A percentile compares a stretch with the other conserved stretches of the same genome.
Conservation (phyloP, 2,329 filamentous ascomycete genomes). For the Ceratocystiopsis minuta region DNA sequence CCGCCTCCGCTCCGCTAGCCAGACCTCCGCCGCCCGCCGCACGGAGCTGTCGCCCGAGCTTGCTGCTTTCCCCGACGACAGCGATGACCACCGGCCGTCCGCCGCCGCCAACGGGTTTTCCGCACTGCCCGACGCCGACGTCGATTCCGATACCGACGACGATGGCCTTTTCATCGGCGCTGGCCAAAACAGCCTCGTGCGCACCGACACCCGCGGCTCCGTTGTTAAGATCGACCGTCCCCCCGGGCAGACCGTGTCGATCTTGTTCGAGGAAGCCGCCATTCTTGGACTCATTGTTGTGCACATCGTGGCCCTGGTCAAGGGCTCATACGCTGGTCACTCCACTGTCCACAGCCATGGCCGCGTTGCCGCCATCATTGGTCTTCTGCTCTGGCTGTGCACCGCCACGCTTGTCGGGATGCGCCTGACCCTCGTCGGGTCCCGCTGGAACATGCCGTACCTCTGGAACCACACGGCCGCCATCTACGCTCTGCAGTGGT, state of each 20-base stretch:
- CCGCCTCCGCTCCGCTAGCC: slow-evolving; percentile 4
- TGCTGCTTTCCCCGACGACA: slow-evolving; percentile 10
- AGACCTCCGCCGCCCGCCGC: slow-evolving; percentile 19
- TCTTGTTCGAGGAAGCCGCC: slow-evolving; percentile 57
- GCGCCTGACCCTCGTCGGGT: slow-evolving; percentile 49
- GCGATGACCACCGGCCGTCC: slow-evolving; percentile 36
- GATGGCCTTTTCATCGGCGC: slow-evolving; percentile 36
- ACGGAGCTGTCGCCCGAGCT: slow-evolving; percentile 22
- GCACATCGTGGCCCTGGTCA: slow-evolving; percentile 46
- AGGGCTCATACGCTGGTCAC: slow-evolving; percentile 33
- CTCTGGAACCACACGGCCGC: slow-evolving; percentile 87
- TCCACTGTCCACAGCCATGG: slow-evolving; percentile 25
- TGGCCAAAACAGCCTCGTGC: slow-evolving; percentile 37
- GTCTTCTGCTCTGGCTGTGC: slow-evolving; percentile 64
- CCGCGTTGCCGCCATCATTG: slow-evolving; percentile 41
- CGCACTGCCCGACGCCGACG: slow-evolving; percentile 32
- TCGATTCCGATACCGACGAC: slow-evolving; percentile 28
- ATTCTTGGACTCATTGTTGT: slow-evolving; percentile 53
- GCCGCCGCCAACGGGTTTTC: slow-evolving; percentile 26
- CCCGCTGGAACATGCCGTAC: slow-evolving; percentile 46
- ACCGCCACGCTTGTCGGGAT: slow-evolving; percentile 54
- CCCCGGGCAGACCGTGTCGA: slow-evolving; percentile 49
- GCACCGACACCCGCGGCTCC: slow-evolving; percentile 43
- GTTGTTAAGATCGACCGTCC: slow-evolving; percentile 61
- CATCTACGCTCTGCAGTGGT: slow-evolving; percentile 71